Conservation (phyloP, 192 early-diverging fungal genomes). For the Backusella sp. region DNA sequence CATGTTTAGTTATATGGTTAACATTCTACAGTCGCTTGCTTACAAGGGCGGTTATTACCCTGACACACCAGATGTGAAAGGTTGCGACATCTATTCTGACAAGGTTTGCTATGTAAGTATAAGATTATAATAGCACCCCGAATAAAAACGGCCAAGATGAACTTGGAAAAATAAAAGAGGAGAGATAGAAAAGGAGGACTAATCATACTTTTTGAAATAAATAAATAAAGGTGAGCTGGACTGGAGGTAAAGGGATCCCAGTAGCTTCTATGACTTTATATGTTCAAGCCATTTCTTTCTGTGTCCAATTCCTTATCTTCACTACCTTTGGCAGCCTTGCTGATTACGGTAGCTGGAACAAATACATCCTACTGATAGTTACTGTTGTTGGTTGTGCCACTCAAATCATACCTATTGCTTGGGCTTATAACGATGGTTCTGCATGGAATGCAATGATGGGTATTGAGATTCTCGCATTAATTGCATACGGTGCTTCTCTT, state of each 20-base stretch:
- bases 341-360: constrained; percentile 34
- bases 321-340: constrained; percentile 37
- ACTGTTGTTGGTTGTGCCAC: constrained; percentile 29
- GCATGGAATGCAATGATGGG: constrained; percentile 38
- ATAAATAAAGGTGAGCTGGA: neutral
- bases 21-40: constrained; percentile 29
- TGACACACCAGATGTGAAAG: neutral
- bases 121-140: no score
- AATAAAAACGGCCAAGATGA: no score
- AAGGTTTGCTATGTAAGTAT: constrained; percentile 18
- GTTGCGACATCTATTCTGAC: constrained; percentile 19
- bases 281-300: constrained; percentile 38
- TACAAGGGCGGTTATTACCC: constrained; percentile 29
- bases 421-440: constrained; percentile 26
- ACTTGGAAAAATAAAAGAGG: no score
- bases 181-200: no score
- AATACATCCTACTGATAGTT: constrained; percentile 25
- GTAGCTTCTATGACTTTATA: constrained; percentile 34
- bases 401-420: constrained; percentile 32
- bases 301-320: constrained; percentile 33
- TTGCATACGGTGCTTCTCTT: constrained; percentile 33
- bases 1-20: constrained; percentile 33
- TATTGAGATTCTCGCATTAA: constrained; percentile 25
- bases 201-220: no score
- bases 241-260: neutral